Conservation (phyloP, 2,329 filamentous ascomycete species). For the Aspergillus novoparasiticus region DNA sequence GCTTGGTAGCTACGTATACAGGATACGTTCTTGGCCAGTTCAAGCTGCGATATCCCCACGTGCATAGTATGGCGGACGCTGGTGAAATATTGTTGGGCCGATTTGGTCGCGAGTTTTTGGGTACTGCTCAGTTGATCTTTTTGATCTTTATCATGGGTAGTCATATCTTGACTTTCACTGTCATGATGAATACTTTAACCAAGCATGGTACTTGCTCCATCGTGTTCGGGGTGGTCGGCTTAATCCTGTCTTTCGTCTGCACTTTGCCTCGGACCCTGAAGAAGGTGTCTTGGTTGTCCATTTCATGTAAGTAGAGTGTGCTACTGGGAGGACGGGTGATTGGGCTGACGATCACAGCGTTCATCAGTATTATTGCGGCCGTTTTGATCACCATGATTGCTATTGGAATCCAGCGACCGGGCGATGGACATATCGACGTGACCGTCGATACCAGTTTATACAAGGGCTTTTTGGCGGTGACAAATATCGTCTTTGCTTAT, state of each 20-base stretch:
- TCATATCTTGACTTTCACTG: conserved; percentile 67
- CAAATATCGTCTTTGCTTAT: conserved; percentile 70
- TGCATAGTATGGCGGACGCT: conserved; percentile 67
- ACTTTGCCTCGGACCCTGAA: conserved; percentile 63
- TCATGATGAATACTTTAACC: conserved; percentile 65
- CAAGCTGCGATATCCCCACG: conserved; percentile 56
- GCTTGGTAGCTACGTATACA: conserved; percentile 58
- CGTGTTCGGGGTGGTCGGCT: conserved; percentile 58
- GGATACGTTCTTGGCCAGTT: conserved; percentile 62
- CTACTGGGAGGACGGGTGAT: background rate
- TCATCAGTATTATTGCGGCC: conserved; percentile 62
- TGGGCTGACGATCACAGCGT: conserved; percentile 38
- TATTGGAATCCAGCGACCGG: conserved; percentile 54
- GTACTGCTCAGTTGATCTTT: conserved; percentile 62
- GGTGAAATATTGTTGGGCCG: conserved; percentile 63
- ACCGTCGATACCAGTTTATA: conserved; percentile 47
- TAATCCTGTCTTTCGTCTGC: conserved; percentile 58
- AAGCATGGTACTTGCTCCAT: conserved; percentile 62
- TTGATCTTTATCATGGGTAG: conserved; percentile 68
- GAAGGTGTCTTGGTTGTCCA: conserved; percentile 61
- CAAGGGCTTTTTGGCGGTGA: conserved; percentile 59
- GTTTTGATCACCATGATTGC: conserved; percentile 67
- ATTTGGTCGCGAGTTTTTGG: conserved; percentile 62
- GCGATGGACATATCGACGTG: conserved; percentile 27
- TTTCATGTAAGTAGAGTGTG: conserved; percentile 42